phyloP scores from a whole-genome alignment of 1,284 basidiomycete genomes.

The Rhodotorula sp. region DNA sequence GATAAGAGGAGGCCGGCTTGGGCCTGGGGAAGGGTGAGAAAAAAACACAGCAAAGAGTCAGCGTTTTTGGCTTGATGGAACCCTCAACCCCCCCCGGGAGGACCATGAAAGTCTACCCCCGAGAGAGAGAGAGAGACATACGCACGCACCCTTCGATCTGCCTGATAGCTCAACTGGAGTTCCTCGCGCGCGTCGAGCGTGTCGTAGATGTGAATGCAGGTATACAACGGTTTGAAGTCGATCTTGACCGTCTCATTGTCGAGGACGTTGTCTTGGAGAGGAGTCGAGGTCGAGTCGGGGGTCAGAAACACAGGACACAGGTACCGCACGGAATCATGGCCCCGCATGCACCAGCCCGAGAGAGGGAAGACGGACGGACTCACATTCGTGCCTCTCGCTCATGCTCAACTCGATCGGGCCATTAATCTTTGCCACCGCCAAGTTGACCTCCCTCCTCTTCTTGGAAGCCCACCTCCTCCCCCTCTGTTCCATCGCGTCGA shows the following conservation, averaged over 20 bases:
- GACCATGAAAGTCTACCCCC: too few species aligned
- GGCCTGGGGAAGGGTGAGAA: conserved; percentile 57
- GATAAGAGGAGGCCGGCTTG: conserved; percentile 96
- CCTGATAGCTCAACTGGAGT: conserved; percentile 87
- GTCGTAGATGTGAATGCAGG: conserved; percentile 96
- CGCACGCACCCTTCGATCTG: conserved; percentile 77
- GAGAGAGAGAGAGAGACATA: not conserved
- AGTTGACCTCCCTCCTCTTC: conserved; percentile 45
- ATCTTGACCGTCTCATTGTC: conserved; percentile 84
- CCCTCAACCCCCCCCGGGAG: too few species aligned
- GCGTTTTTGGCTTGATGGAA: too few species aligned
- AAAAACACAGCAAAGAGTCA: too few species aligned
- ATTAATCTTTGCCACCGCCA: conserved; percentile 76
- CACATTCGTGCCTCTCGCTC: conserved; percentile 92
- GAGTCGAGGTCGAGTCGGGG: too few species aligned
- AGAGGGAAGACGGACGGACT: conserved; percentile 46
- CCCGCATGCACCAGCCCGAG: conserved; percentile 6
- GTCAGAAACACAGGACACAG: too few species aligned
- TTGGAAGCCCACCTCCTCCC: conserved; percentile 79
- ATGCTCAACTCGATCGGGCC: conserved; percentile 91
- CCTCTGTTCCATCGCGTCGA: conserved; percentile 84
- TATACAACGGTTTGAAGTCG: conserved; percentile 92
- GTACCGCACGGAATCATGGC: too few species aligned
- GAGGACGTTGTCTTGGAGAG: conserved; percentile 71
- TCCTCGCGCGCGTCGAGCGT: conserved; percentile 85